Evolutionary conservation across 2,329 filamentous ascomycete species (phyloP), one percentile per base, ranked within the genome.

Genomic region (Balansia obtecta): DNA sequence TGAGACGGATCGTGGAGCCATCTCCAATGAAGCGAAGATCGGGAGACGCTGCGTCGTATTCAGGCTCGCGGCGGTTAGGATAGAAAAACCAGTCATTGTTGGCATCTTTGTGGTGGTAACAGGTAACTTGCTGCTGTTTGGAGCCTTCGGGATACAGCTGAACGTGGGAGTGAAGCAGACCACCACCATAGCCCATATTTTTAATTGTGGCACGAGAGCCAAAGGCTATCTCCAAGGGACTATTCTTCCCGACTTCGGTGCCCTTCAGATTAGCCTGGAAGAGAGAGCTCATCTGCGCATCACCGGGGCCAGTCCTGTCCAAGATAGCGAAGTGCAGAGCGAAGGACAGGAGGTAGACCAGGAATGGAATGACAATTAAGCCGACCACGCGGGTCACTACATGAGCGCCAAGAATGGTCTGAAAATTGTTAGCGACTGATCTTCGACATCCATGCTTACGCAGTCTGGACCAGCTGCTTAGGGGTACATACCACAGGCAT

Each of bases 21-120:
- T 98, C 83, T 15, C 79, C 83, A 58, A 96, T 80, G 63, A 84
- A 95, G 54, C 88, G 74, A 37, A 85, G 80, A 52, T 82, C 76
- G 6, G 59, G 56, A n/a, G 72, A 81, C 53, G 87, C 82, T 4
- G 80, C 69, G 60, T 90, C 76, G 62, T 83, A 95, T 16, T 86
- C 83, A 22, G 77, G 70, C 52, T 95, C 80, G 49, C 75, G 70
- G 55, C 94, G 87, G 71, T 91, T 95, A 27, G 93, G 93, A 67
- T 96, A 96, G 70, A 98, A 90, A 71, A 94, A 95, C 93, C 93
- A 98, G 67, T 98, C 93, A 67, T 98, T 98, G 79, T 98, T 98
- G 66, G 91, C 79, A 74, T 98, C 93, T 68, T 98, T 98, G 76
- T 98, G 93, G 71, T 98, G 93, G 71, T 98, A 98, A 75, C 94